Conservation (phyloP, 768 basidiomycete genomes). For the Pleurotus tuber-regium region DNA sequence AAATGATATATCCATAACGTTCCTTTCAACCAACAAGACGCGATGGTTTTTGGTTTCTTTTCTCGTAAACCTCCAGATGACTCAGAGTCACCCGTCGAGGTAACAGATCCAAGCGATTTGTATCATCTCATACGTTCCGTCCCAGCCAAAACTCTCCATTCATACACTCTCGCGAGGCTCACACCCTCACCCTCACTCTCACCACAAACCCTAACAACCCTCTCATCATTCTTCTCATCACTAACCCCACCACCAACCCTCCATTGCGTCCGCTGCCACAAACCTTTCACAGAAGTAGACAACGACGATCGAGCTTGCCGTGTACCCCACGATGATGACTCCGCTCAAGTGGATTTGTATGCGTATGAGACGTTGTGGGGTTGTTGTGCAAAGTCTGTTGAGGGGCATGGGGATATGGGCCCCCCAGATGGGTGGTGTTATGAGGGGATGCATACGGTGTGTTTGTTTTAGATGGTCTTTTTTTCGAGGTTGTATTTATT, state of each 20-base stretch:
- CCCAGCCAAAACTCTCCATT: not conserved
- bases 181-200: constrained; percentile 22
- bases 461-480: constrained; percentile 27
- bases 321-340: constrained; percentile 79
- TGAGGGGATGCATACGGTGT: constrained; percentile 75
- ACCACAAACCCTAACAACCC: constrained; percentile 38
- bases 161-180: not conserved
- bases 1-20: no score
- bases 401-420: constrained; percentile 78
- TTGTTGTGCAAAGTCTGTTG: constrained; percentile 70
- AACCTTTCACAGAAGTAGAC: constrained; percentile 65
- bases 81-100: not conserved
- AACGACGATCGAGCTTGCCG: constrained; percentile 70
- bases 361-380: constrained; percentile 62
- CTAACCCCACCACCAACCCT: constrained; percentile 66
- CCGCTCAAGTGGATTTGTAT: constrained; percentile 63
- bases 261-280: constrained; percentile 78
- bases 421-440: constrained; percentile 89
- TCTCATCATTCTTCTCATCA: constrained; percentile 57
- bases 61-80: constrained; percentile 1
- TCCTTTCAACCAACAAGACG: no score
- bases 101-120: not conserved
- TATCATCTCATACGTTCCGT: constrained; percentile 7
- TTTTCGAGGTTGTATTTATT: no score
- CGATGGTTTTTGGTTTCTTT: constrained; percentile 9